phyloP scores from a whole-genome alignment of 352 stramenopile species.

The Phytopythium chamaehyphon region DNA sequence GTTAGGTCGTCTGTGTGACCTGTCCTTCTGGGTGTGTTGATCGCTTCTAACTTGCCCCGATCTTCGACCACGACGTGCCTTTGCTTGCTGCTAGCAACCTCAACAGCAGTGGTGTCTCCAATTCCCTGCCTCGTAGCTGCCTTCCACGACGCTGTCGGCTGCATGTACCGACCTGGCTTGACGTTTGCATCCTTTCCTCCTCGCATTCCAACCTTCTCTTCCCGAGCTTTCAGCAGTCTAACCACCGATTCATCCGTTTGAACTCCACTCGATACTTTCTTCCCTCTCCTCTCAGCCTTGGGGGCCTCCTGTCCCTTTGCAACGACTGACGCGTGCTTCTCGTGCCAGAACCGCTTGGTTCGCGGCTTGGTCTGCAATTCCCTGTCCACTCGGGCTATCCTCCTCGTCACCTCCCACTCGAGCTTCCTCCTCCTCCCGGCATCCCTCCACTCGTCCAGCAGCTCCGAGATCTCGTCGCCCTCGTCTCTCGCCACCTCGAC shows the following conservation, averaged over 20 bases:
- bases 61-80: background rate
- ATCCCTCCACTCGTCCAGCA: constrained; percentile 8
- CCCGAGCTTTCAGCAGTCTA: too few relatives aligned
- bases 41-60: background rate
- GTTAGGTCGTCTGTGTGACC: too few relatives aligned
- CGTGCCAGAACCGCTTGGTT: constrained; percentile 55
- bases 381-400: constrained; percentile 62
- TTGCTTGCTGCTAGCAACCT: background rate
- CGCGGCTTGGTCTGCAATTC: constrained; percentile 47
- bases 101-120: background rate
- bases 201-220: background rate
- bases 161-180: background rate
- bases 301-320: background rate
- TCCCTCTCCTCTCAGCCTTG: background rate
- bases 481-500: background rate
- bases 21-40: too few relatives aligned
- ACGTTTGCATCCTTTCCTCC: background rate
- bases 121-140: background rate
- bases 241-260: background rate
- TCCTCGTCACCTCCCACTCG: constrained; percentile 68
- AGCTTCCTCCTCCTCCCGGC: constrained; percentile 18
- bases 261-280: background rate
- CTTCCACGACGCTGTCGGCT: constrained; percentile 2
- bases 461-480: background rate
- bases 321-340: constrained; percentile 4